Evolutionary conservation across 306 rosid genomes (phyloP).

Genomic region (Lupinus albus): DNA sequence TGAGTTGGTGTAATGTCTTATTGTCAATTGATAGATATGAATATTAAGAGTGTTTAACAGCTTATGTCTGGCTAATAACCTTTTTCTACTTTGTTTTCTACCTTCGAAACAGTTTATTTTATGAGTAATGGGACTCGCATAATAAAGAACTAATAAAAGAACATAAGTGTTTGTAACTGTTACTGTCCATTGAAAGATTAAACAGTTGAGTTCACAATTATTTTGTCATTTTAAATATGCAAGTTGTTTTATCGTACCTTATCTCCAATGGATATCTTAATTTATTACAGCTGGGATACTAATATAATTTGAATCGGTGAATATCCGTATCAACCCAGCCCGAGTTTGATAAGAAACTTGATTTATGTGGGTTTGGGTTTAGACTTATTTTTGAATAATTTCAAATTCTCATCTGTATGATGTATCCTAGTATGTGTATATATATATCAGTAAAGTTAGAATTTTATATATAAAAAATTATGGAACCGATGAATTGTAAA

Average conservation of each 20-base stretch:
- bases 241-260: neutral
- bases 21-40: neutral
- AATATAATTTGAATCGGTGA: too few relatives aligned
- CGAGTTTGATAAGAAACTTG: too few relatives aligned
- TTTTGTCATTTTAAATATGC: neutral
- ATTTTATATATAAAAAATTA: too few relatives aligned
- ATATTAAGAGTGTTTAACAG: neutral
- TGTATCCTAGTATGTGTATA: too few relatives aligned
- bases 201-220: too few relatives aligned
- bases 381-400: too few relatives aligned
- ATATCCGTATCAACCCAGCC: too few relatives aligned
- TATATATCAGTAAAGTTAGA: too few relatives aligned
- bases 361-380: too few relatives aligned
- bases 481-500: too few relatives aligned
- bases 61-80: neutral
- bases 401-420: too few relatives aligned
- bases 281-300: neutral
- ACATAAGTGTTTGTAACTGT: neutral
- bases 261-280: neutral
- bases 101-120: neutral
- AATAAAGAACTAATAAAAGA: neutral
- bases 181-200: neutral
- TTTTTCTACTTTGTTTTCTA: neutral
- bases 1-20: neutral
- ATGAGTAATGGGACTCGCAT: neutral